These are phyloP conservation scores for Zygotorulaspora danielsina DNA, from an alignment of 805 yeast species.

Conservation along the genomic window DNA sequence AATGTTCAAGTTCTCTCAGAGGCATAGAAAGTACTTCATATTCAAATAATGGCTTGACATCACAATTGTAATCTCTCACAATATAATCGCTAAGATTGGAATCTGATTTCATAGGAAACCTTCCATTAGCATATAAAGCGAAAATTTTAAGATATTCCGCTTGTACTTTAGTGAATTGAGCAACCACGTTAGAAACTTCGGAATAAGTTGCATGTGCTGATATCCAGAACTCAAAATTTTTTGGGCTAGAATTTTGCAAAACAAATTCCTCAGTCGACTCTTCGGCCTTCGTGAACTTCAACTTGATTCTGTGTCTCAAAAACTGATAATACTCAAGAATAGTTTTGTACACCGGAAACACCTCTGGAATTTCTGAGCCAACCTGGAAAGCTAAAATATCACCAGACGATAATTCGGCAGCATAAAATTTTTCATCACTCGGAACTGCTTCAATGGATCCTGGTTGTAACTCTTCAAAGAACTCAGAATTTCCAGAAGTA, in stretches of 20 bases:
- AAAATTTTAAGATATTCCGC: conserved; percentile 63
- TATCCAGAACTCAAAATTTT: conserved; percentile 60
- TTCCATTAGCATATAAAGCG: conserved; percentile 56
- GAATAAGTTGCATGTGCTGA: conserved; percentile 55
- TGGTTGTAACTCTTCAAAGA: conserved; percentile 61
- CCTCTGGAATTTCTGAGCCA: conserved; percentile 13
- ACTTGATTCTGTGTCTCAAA: conserved; percentile 56
- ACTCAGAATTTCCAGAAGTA: conserved; percentile 35
- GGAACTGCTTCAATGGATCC: conserved; percentile 45
- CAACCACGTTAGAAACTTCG: conserved; percentile 60
- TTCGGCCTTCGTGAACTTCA: conserved; percentile 39
- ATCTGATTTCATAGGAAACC: conserved; percentile 43
- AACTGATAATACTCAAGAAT: conserved; percentile 49
- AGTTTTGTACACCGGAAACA: conserved; percentile 36
- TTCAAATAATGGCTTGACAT: conserved; percentile 47
- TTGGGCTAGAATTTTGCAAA: conserved; percentile 14
- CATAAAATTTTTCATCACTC: conserved; percentile 41
- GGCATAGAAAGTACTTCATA: conserved; percentile 77
- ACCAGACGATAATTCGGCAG: conserved; percentile 60
- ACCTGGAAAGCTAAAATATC: conserved; percentile 50
- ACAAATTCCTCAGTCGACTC: conserved; percentile 30
- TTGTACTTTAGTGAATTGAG: conserved; percentile 47
- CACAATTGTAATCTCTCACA: conserved; percentile 37
- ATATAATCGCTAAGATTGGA: conserved; percentile 34
- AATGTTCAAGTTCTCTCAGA: conserved; percentile 69